phyloP scores from a whole-genome alignment of 805 yeast species.

The Candida anglica region DNA sequence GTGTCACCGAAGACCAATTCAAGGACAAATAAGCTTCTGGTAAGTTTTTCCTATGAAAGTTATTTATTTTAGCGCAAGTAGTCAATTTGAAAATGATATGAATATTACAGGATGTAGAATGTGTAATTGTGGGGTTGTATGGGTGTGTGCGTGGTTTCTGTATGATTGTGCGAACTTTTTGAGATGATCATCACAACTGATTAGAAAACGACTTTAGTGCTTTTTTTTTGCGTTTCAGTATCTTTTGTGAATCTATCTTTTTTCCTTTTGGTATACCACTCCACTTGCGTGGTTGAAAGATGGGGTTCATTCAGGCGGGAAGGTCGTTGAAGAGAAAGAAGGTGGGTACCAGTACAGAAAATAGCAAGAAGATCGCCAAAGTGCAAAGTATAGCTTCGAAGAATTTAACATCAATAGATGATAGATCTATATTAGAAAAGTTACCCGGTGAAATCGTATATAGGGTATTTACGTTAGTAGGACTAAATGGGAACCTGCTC shows the following conservation, averaged over 20 bases:
- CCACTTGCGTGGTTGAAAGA: too few species aligned
- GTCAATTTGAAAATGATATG: too few species aligned
- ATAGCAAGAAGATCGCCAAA: background rate
- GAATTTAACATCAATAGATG: background rate
- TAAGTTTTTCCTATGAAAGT: slow-evolving; percentile 7
- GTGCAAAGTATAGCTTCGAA: background rate
- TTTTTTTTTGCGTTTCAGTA: too few species aligned
- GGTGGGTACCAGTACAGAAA: background rate
- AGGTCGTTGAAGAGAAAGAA: slow-evolving; percentile 14
- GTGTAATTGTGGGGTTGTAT: too few species aligned
- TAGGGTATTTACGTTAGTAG: slow-evolving; percentile 34
- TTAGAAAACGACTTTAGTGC: too few species aligned
- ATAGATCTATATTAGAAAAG: slow-evolving; percentile 17
- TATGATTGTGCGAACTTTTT: too few species aligned
- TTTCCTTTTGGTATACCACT: too few species aligned
- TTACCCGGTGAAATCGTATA: slow-evolving; percentile 43
- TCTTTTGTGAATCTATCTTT: too few species aligned
- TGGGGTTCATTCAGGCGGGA: slow-evolving; percentile 26
- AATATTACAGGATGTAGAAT: too few species aligned
- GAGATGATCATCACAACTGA: too few species aligned
- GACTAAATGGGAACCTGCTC: slow-evolving; percentile 27
- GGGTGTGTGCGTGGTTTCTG: too few species aligned
- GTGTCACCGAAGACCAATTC: slow-evolving; percentile 97
- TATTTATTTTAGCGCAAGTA: background rate
- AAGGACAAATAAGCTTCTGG: slow-evolving; percentile 28